Base-by-base conservation (phyloP, 257 asterid species). In the Nicotiana obtusifolia region DNA sequence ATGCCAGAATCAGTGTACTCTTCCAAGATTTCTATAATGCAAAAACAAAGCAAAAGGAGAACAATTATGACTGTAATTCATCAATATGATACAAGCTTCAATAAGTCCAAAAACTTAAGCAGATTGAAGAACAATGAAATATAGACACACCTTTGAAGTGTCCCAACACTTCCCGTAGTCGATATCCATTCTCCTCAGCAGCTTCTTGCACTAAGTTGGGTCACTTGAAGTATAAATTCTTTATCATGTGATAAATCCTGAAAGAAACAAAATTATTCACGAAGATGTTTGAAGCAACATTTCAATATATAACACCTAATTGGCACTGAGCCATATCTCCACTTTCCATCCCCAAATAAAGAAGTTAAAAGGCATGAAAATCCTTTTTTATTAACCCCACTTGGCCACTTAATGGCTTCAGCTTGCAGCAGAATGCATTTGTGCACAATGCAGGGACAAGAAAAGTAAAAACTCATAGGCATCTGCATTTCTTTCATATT, bases 1-100 rank as follows among this genome's bases (percentile, higher is more conserved):
- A 95, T 78, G 99, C 99, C 83, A 95, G 89, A 8, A 92, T 88
- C 89, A 94, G 81, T 24, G 97, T 93, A 17, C 90, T 90, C 86
- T 85, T 94, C 98, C 98, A 94, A 68, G 91, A 89, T 90, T 84
- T 95, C 95, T 91, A 88, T 82, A 82, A 83, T 35, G 17, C 66
- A 75, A 79, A 24, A 47, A 65, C 2, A n/a, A 52, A 13, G 13
- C 3, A 17, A 65, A 79, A 17, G 13, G 33, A 19, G 84, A 37
- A 52, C 37, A 31, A 14, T 30, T 17, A 11, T 22, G 15, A 56
- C 31, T 5, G 6, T 57, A 69, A 35, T 49, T 44, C 68, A 16
- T 24, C 30, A 37, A 22, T 31, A 59, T 24, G 19, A 44, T 24
- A 66, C 69, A 28, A 37, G 11, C 6, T 4, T 37, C 7, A 78